phyloP scores from a whole-genome alignment of 2,329 filamentous ascomycete species.

The Fusarium globosum region DNA sequence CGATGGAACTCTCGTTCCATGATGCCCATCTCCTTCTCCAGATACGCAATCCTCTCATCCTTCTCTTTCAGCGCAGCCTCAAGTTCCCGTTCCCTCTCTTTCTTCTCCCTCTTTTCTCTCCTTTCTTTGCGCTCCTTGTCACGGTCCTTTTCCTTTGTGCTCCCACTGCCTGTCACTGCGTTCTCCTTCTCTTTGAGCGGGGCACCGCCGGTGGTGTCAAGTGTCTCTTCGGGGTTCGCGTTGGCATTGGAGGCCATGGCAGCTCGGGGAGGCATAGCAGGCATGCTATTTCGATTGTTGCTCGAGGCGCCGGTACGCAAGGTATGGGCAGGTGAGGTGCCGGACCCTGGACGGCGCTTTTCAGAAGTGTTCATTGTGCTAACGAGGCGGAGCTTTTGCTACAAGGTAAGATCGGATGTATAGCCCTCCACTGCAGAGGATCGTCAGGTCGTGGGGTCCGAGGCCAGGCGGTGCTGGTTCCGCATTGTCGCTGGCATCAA shows the following conservation, averaged over 20 bases:
- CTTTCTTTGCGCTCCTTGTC: conserved; percentile 44
- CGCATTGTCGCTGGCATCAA: conserved; percentile 47
- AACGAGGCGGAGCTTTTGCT: conserved; percentile 18
- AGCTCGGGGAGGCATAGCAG: conserved; percentile 47
- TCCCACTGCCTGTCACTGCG: conserved; percentile 48
- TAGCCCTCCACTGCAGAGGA: conserved; percentile 28
- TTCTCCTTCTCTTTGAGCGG: conserved; percentile 44
- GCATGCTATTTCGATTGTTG: conserved; percentile 47
- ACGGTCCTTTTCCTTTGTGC: conserved; percentile 47
- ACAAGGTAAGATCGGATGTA: conserved; percentile 14
- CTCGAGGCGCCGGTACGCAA: conserved; percentile 42
- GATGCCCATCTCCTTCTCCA: conserved; percentile 63
- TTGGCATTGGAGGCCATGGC: conserved; percentile 42
- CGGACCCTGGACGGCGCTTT: conserved; percentile 55
- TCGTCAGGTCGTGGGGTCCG: conserved; percentile 46
- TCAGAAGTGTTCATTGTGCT: conserved; percentile 55
- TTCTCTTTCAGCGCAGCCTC: conserved; percentile 55
- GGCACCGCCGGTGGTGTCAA: conserved; percentile 43
- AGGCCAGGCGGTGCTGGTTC: conserved; percentile 44
- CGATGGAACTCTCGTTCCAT: conserved; percentile 66
- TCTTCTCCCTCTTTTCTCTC: conserved; percentile 41
- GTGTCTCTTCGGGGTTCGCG: conserved; percentile 41
- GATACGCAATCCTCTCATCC: conserved; percentile 63
- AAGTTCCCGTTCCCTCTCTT: conserved; percentile 42
- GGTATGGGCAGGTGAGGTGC: conserved; percentile 39